phyloP scores from a whole-genome alignment of 208 protist genomes.

The Zelonia costaricensis region DNA sequence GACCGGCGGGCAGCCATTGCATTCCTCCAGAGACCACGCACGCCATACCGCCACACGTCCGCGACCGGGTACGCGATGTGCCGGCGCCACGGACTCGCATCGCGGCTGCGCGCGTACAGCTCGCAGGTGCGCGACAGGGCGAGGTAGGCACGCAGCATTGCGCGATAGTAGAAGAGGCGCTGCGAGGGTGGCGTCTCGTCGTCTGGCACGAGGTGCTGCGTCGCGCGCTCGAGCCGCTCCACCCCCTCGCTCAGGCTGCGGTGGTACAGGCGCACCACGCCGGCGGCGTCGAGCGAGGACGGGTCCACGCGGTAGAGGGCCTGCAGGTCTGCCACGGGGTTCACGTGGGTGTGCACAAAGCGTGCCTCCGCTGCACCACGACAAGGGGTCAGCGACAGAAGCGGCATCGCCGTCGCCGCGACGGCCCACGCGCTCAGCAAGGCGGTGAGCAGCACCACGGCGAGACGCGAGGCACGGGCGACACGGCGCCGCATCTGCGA shows the following conservation, averaged over 20 bases:
- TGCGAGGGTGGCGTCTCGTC: slow-evolving; percentile 25
- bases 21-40: slow-evolving; percentile 26
- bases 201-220: slow-evolving; percentile 34
- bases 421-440: slow-evolving; percentile 8
- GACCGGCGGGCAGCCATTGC: too few relatives aligned
- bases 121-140: slow-evolving; percentile 44
- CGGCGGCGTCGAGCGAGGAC: slow-evolving; percentile 35
- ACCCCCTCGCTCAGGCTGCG: slow-evolving; percentile 67
- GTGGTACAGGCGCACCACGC: slow-evolving; percentile 46
- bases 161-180: slow-evolving; percentile 42
- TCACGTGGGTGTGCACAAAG: slow-evolving; percentile 55
- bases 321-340: slow-evolving; percentile 66
- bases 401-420: slow-evolving; percentile 4
- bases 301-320: slow-evolving; percentile 60
- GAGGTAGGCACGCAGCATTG: slow-evolving; percentile 63
- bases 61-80: slow-evolving; percentile 44
- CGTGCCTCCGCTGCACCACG: slow-evolving; percentile 16
- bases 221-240: slow-evolving; percentile 70
- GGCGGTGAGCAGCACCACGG: background rate
- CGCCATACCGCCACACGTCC: slow-evolving; percentile 56
- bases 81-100: slow-evolving; percentile 45
- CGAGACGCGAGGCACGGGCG: background rate
- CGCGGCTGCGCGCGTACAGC: slow-evolving; percentile 71
- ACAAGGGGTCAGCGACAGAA: slow-evolving; percentile 29
- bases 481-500: background rate